Evolutionary conservation across 345 rosid species (phyloP).

Genomic region (Eucalyptus pauciflora): DNA sequence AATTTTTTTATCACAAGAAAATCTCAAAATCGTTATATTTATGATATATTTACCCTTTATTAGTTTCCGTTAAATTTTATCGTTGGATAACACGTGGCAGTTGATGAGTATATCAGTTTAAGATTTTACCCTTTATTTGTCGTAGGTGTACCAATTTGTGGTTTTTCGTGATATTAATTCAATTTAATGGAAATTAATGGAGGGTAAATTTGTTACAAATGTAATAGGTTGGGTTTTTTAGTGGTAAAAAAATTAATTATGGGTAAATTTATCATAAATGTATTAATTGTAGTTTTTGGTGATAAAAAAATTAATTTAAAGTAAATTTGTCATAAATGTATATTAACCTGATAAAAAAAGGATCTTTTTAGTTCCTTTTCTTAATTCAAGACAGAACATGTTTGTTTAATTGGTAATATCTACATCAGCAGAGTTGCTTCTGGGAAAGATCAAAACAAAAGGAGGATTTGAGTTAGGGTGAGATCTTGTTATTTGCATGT

Average conservation of each 20-base stretch:
- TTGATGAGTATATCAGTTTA: rapidly evolving
- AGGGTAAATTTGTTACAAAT: too few species aligned
- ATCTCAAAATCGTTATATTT: rapidly evolving
- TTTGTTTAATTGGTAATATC: background rate
- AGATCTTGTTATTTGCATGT: background rate
- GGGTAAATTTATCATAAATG: rapidly evolving
- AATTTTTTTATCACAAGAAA: too few species aligned
- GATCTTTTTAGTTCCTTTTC: background rate
- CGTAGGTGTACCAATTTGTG: rapidly evolving
- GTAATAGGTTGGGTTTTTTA: too few species aligned
- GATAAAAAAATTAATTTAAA: too few species aligned
- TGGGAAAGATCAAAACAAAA: background rate
- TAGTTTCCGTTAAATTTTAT: rapidly evolving
- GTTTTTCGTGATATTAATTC: rapidly evolving
- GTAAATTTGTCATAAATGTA: too few species aligned
- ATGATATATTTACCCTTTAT: rapidly evolving
- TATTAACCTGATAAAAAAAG: background rate
- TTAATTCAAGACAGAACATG: background rate
- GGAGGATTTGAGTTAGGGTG: background rate
- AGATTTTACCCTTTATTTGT: rapidly evolving
- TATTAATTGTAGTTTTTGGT: rapidly evolving
- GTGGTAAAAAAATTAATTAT: too few species aligned
- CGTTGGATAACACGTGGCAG: rapidly evolving
- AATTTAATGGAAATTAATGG: rapidly evolving
- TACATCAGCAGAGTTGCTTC: background rate